Evolutionary conservation across 164 flowering plant genomes (phyloP), one percentile per base, ranked within the genome.

Genomic region (Tetrastigma voinierianum): DNA sequence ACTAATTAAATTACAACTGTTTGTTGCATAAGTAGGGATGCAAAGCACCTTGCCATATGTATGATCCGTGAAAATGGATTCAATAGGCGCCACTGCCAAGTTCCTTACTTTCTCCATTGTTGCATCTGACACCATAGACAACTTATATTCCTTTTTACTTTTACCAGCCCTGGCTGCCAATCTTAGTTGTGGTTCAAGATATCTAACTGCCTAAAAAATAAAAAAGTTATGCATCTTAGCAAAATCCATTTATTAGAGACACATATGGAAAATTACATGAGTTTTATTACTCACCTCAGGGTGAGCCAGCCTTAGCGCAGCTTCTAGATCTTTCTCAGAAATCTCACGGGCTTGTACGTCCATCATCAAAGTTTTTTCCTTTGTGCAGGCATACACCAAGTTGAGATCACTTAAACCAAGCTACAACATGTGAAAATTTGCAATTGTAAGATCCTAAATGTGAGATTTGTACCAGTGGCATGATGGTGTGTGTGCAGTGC

Each of bases 261-360:
- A 32, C 40, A 4, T 32, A 7, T 32, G 40, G 40, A 32, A 32
- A 32, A 32, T 32, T 16, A n/a, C 23, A 25, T n/a, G n/a, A n/a
- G n/a, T n/a, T 51, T 17, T 44, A 54, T 4, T 6, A 67, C 78
- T 69, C n/a, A 90, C 99, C 91, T 96, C 97, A 48, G 90, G 86
- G 85, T 92, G 98, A 55, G 99, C 99, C 70, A 88, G 69, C 72
- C 90, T n/a, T 51, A 96, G 64, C 4, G 80, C 99, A 70, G 91
- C 88, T 82, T 87, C 87, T 21, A 96, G 69, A 87, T 96, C 99
- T 78, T 76, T 88, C 78, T 95, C 96, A 23, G 97, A 80, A 32
- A 95, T 92, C 75, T 88, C 99, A 62, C 91, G 94, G 55, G 98
- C 90, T 80, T 90, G 97, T 43, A n/a, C 93, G 77, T 95, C 99